phyloP scores from a whole-genome alignment of 139 green algal genomes.

The Tetraselmis striata region DNA sequence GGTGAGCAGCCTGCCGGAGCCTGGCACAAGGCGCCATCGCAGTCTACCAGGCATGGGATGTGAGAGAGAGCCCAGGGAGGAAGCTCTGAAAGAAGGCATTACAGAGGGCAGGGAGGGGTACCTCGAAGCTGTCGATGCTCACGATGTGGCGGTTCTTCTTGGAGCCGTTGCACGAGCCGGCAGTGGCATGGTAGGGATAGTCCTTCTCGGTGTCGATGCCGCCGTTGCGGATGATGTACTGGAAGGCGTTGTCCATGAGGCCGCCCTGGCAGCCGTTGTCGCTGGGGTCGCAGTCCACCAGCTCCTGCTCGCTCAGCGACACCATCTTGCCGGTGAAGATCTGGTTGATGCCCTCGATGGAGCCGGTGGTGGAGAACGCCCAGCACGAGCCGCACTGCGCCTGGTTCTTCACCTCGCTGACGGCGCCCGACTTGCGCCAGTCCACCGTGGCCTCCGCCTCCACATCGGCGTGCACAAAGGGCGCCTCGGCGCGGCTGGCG shows the following conservation, averaged over 20 bases:
- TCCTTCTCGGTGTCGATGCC: slow-evolving; percentile 79
- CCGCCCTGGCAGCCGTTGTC: slow-evolving; percentile 34
- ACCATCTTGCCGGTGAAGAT: slow-evolving; percentile 74
- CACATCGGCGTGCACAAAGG: slow-evolving; percentile 43
- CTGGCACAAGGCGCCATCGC: too few relatives aligned
- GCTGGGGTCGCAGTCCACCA: slow-evolving; percentile 82
- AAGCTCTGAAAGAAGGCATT: too few relatives aligned
- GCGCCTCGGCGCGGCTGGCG: not conserved
- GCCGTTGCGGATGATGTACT: slow-evolving; percentile 67
- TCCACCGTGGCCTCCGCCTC: slow-evolving; percentile 48
- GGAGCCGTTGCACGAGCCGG: slow-evolving; percentile 48
- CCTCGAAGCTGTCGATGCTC: slow-evolving; percentile 76
- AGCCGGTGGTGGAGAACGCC: slow-evolving; percentile 83
- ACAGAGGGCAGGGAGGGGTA: too few relatives aligned
- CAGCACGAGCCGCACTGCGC: slow-evolving; percentile 69
- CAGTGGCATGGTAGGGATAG: slow-evolving; percentile 72
- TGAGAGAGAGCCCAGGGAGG: too few relatives aligned
- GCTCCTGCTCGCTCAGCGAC: slow-evolving; percentile 84
- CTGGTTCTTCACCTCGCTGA: slow-evolving; percentile 94
- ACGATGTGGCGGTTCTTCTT: slow-evolving; percentile 31
- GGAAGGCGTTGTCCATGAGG: slow-evolving; percentile 59
- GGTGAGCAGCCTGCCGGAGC: too few relatives aligned
- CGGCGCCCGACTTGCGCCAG: slow-evolving; percentile 73
- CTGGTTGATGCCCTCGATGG: slow-evolving; percentile 75
- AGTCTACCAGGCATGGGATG: too few relatives aligned